A percentile compares a stretch with the other conserved stretches of the same genome.
These are phyloP conservation scores for Kluyveromyces wickerhamii DNA, from an alignment of 805 yeast species.

Conservation along the genomic window DNA sequence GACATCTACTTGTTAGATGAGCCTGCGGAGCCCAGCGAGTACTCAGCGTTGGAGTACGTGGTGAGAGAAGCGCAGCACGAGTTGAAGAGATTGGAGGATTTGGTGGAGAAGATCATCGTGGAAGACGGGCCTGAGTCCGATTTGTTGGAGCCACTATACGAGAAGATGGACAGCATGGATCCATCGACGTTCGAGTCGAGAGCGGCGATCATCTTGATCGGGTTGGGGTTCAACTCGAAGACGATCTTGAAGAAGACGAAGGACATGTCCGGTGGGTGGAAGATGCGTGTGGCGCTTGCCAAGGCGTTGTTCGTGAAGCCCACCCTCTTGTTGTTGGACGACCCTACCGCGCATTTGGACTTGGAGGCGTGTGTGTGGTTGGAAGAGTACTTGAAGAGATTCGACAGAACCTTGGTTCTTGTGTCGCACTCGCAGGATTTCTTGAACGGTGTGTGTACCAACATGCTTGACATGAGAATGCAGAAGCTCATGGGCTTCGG, in stretches of 20 bases:
- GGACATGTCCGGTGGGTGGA: conserved; percentile 99
- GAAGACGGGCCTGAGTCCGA: conserved; percentile 93
- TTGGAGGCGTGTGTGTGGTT: conserved; percentile 99
- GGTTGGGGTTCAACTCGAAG: conserved; percentile 87
- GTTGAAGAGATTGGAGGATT: conserved; percentile 82
- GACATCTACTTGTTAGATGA: conserved; percentile 92
- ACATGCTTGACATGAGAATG: conserved; percentile 96
- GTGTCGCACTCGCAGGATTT: conserved; percentile 99
- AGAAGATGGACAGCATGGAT: conserved; percentile 93
- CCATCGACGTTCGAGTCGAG: conserved; percentile 93
- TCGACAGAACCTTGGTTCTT: conserved; percentile 85
- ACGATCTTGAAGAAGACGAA: conserved; percentile 92
- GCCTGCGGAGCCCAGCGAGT: conserved; percentile 94
- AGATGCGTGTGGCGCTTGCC: conserved; percentile 98
- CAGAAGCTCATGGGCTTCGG: conserved; percentile 71
- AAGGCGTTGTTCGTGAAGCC: conserved; percentile 98
- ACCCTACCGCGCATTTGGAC: conserved; percentile 99
- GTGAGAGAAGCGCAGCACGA: conserved; percentile 94
- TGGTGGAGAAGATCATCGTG: conserved; percentile 81
- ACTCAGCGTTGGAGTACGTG: conserved; percentile 89
- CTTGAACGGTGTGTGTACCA: conserved; percentile 96
- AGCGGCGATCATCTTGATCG: conserved; percentile 91
- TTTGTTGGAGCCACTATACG: conserved; percentile 79
- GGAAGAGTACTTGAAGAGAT: conserved; percentile 93
- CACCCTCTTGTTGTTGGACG: conserved; percentile 87